Conservation (phyloP, 805 yeast species). For the Lipomyces orientalis region DNA sequence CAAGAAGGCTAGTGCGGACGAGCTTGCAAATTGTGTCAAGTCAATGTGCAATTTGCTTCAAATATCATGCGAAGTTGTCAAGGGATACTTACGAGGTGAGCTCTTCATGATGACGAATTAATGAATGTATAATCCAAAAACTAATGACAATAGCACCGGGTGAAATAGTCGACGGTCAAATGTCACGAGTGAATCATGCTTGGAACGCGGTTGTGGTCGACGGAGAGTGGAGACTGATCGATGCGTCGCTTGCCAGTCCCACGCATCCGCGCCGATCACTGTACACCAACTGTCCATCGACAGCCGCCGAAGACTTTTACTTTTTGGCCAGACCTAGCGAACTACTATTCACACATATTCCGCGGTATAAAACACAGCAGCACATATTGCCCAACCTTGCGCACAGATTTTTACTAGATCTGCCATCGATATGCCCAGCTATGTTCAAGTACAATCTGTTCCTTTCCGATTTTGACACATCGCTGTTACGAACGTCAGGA, state of each 20-base stretch:
- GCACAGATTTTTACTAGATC: conserved; percentile 72
- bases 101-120: not conserved
- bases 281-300: conserved; percentile 47
- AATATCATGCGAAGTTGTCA: conserved; percentile 73
- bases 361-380: conserved; percentile 77
- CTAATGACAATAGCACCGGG: conserved; percentile 58
- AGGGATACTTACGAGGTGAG: conserved; percentile 72
- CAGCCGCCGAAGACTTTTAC: conserved; percentile 61
- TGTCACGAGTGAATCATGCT: conserved; percentile 71
- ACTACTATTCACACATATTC: conserved; percentile 84
- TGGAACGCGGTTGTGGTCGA: conserved; percentile 85
- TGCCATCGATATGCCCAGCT: conserved; percentile 88
- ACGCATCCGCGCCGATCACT: conserved; percentile 58
- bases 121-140: not conserved
- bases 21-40: conserved; percentile 76
- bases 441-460: conserved; percentile 65
- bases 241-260: conserved; percentile 67
- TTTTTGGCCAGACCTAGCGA: conserved; percentile 79
- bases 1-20: conserved; percentile 68
- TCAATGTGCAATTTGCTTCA: conserved; percentile 72
- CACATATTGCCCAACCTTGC: conserved; percentile 86
- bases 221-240: conserved; percentile 80
- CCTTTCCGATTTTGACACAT: conserved; percentile 74
- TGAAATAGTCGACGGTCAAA: conserved; percentile 52
- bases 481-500: conserved; percentile 73